Base-by-base conservation (phyloP, 352 stramenopile genomes). In the Plasmopara viticola region DNA sequence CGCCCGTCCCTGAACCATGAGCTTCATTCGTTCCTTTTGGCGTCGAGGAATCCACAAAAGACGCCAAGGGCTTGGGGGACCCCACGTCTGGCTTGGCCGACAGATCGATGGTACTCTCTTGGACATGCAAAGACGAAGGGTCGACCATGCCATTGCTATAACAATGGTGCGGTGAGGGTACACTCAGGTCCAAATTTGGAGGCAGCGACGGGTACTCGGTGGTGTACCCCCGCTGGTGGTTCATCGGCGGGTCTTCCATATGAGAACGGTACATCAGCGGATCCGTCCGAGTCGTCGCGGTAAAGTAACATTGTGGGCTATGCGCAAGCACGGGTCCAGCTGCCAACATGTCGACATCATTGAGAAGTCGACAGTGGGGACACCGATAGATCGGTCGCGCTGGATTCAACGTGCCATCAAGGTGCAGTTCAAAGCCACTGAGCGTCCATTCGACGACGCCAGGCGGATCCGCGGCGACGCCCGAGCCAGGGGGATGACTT, bases 301-400 rank as follows among this genome's bases (percentile, higher is more conserved):
- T 28, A 42, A 87, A 84, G 1, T 84, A 64, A 15, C 76, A 87
- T 58, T 82, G 75, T 12, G 68, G 48, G 13, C 58, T 72, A 55
- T 90, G 79, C n/a, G 82, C 74, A 15, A 76, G 53, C 15, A 66
- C 60, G 1, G 63, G 63, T 0, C 74, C 74, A n/a, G 68, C 71
- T 7, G 72, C 70, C 50, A 90, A 70, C 64, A 81, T 84, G 44
- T 87, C 79, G 1, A 90, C 70, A 53, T 88, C 78, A 34, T 84
- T 82, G 43, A 86, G 56, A 7, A 75, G 69, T 38, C 74, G 65
- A 44, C 80, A 90, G 28, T 85, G 71, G 5, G 72, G 72, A 51
- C 80, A 90, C 15, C 80, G 80, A 56, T 90, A 90, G 62, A 90
- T 90, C 13, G 80, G 80, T 2, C 77, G 67, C 42, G 71, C 68